Base-by-base conservation (phyloP, 2,329 filamentous ascomycete genomes). In the Penicillium sp. region DNA sequence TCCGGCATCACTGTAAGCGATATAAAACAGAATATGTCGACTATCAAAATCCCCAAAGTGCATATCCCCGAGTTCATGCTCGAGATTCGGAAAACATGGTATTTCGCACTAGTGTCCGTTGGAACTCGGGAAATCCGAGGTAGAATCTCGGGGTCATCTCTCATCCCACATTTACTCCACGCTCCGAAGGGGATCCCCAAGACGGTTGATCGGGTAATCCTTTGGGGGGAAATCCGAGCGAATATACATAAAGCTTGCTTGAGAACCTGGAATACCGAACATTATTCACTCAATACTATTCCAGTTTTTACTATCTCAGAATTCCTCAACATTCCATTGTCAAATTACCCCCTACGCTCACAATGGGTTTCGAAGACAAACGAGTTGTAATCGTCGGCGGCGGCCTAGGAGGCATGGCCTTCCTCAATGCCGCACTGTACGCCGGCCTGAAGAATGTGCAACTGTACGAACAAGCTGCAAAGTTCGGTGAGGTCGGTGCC, bases 401-500 rank as follows among this genome's bases (percentile, higher is more conserved):
- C 31, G 73, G 73, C 23, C 67, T 75, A 15, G 73, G 71, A 27
- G 74, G 75, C 33, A 68, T 77, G 62, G 66, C 72, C 6, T 71
- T 73, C 50, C 62, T 75, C 48, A 75, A 73, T 45, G 72, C 72
- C 40, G 73, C 73, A 19, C 65, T 75, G 2, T 68, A 76, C 37
- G 61, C 66, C 54, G 69, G 69, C 5, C 62, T 71, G 25, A 68
- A 68, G 41, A 67, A 73, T 7, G 62, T 74, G 15, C 68, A 69
- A 23, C 63, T 75, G 29, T 75, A 75, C 61, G 74, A 77, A 48
- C 72, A 74, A 61, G 73, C 74, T 4, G 53, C 63, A 1, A 68
- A 74, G 21, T 77, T 76, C 53, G 66, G 64, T 13, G 73, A 75
- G 57, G 73, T 76, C 31, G 74, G 74, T 7, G 73, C 74, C 2